Evolutionary conservation across 805 yeast species (phyloP), one percentile per base, ranked within the genome.

Genomic region (Saccharomyces kudriavzevii): DNA sequence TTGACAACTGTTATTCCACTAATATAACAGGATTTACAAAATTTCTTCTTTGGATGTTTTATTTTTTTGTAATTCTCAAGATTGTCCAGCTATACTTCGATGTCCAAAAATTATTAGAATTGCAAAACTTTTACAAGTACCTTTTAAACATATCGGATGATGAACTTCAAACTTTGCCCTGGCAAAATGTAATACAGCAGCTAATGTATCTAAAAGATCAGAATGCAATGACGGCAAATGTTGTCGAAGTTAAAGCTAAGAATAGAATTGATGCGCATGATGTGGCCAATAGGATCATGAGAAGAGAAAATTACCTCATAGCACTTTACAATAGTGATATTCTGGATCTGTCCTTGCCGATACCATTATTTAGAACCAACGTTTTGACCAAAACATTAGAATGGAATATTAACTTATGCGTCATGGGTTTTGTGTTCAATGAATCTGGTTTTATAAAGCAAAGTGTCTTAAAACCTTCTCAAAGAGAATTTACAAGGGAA

Each of bases 261-360:
- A 80, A 82, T 50, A 76, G 91, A 58, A 76, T 94, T 51, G 92
- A 88, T 63, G 96, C 98, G 3, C 97, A 91, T 68, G 94, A 86
- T 62, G 88, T 94, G 50, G 98, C 97, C 13, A 95, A 94, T 66
- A 76, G 99, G 54, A 87, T 94, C 53, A 91, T 94, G 99, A 76
- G 99, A 56, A 88, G 84, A 60, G 99, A 94, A 56, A 94, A 94
- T 66, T 94, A 91, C 68, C 77, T 90, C 77, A 89, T 94, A 65
- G 97, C 97, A 1, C 70, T 94, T 59, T 83, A 88, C 62, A 91
- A 89, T 69, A 87, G 84, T 60, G 82, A 87, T 54, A 73, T 92
- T 1, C 70, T 92, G 46, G 86, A 87, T 62, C 71, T 88, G 25
- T 76, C 86, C 0, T 66, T 89, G 17, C 82, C 84, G 0, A 57